These are phyloP conservation scores for Vanrija sp. DNA, from an alignment of 1,284 basidiomycete genomes.

Conservation along the genomic window DNA sequence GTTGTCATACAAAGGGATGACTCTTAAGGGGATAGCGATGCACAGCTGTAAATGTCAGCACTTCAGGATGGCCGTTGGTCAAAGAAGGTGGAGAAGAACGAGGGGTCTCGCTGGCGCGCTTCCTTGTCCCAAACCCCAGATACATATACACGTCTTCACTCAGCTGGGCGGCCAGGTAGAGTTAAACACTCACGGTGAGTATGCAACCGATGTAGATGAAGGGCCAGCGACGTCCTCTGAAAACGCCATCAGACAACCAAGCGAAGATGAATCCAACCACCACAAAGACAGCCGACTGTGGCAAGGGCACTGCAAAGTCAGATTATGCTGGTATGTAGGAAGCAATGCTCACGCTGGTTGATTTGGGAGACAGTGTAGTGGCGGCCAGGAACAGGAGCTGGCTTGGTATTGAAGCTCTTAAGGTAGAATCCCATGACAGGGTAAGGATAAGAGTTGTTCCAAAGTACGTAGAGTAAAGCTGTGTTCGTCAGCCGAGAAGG, in stretches of 20 bases:
- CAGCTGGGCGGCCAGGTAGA: no score
- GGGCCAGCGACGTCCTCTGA: constrained; percentile 34
- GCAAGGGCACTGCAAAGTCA: constrained; percentile 20
- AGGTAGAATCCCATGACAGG: constrained; percentile 37
- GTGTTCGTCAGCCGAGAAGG: not conserved
- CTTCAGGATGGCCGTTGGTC: no score
- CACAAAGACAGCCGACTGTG: constrained; percentile 30
- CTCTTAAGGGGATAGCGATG: constrained; percentile 22
- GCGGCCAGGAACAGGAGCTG: constrained; percentile 31
- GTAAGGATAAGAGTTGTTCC: constrained; percentile 32
- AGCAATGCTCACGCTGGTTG: constrained; percentile 17
- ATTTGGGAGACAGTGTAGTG: constrained; percentile 32
- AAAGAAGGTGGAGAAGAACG: no score
- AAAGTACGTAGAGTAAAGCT: constrained; percentile 33
- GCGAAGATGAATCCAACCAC: constrained; percentile 28
- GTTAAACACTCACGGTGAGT: constrained; percentile 19
- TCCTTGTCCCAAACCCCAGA: no score
- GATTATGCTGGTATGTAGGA: no score
- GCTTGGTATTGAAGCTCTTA: constrained; percentile 35
- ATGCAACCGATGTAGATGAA: constrained; percentile 35
- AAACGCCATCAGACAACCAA: constrained; percentile 35
- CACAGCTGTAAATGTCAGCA: not conserved
- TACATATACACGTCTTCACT: no score
- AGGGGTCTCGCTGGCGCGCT: no score
- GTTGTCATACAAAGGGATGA: constrained; percentile 33